Percentiles rank a stretch among this genome's conserved stretches.
phyloP scores from a whole-genome alignment of 2,329 filamentous ascomycete genomes.

The Teratosphaeria viscida region DNA sequence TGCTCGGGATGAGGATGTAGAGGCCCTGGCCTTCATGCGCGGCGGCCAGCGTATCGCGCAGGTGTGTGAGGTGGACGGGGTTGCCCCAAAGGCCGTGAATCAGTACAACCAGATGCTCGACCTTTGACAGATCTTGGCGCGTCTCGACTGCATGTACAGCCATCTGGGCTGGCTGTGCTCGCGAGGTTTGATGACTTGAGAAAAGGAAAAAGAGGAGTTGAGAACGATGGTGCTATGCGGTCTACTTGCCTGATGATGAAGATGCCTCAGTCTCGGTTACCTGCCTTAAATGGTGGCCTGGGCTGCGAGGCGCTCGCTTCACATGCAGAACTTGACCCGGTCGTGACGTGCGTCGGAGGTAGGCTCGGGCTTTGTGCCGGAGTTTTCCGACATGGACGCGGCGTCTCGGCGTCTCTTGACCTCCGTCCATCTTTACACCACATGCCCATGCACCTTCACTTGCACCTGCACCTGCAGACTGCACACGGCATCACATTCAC shows the following conservation, averaged over 20 bases:
- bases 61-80: slow-evolving; percentile 58
- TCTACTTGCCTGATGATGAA: not conserved
- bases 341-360: not conserved
- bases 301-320: not conserved
- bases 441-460: too few species aligned
- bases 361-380: not conserved
- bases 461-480: not conserved
- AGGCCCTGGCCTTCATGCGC: slow-evolving; percentile 52
- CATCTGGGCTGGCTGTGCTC: not conserved
- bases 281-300: not conserved
- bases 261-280: not conserved
- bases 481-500: not conserved
- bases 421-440: not conserved
- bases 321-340: not conserved
- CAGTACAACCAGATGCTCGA: slow-evolving; percentile 63
- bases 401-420: not conserved
- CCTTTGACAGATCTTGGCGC: slow-evolving; percentile 9
- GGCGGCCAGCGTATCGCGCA: slow-evolving; percentile 55
- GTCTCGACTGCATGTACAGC: slow-evolving; percentile 1
- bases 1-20: slow-evolving; percentile 60
- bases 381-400: not conserved
- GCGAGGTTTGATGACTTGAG: not conserved
- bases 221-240: not conserved
- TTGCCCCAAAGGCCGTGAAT: slow-evolving; percentile 76
- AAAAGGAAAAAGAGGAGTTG: not conserved